A percentile compares a stretch with the other conserved stretches of the same genome.
Evolutionary conservation across 768 basidiomycete genomes (phyloP).

Genomic region (Suillus tomentosus): DNA sequence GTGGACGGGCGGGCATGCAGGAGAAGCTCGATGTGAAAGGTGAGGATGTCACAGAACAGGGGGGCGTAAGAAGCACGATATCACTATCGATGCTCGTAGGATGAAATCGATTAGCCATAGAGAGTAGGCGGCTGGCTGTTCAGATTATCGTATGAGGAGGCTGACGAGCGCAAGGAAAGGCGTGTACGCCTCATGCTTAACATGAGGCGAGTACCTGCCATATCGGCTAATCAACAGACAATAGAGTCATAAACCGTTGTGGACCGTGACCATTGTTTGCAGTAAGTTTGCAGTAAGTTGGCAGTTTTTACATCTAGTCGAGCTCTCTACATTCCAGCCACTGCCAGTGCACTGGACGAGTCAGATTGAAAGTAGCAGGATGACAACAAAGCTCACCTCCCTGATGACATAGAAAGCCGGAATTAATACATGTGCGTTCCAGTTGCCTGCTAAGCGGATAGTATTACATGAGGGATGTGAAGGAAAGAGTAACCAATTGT

Average conservation of each 20-base stretch:
- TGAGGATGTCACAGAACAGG: constrained; percentile 4
- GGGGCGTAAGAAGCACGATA: constrained; percentile 12
- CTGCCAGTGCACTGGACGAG: background rate
- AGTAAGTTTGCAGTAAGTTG: background rate
- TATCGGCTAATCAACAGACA: background rate
- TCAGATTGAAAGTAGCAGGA: background rate
- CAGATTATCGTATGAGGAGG: constrained; percentile 2
- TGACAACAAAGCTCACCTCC: background rate
- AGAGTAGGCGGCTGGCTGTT: constrained; percentile 1
- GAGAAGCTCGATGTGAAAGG: constrained; percentile 6
- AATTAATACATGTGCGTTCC: too few relatives aligned
- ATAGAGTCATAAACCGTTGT: background rate
- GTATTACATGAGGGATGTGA: background rate
- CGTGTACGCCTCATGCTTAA: constrained; percentile 1
- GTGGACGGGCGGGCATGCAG: background rate
- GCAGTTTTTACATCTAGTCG: background rate
- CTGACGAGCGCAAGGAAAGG: constrained; percentile 4
- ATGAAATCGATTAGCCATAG: constrained; percentile 2
- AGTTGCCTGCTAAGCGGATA: background rate
- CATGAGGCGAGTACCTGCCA: constrained; percentile 4
- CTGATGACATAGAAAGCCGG: background rate
- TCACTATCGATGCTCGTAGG: constrained; percentile 1
- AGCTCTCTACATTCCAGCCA: background rate
- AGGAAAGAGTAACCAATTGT: background rate
- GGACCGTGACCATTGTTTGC: background rate